Percentiles rank a stretch among this genome's conserved stretches.
These are phyloP conservation scores for Heliosperma pusillum DNA, from an alignment of 148 eudicot genomes.

Conservation along the genomic window DNA sequence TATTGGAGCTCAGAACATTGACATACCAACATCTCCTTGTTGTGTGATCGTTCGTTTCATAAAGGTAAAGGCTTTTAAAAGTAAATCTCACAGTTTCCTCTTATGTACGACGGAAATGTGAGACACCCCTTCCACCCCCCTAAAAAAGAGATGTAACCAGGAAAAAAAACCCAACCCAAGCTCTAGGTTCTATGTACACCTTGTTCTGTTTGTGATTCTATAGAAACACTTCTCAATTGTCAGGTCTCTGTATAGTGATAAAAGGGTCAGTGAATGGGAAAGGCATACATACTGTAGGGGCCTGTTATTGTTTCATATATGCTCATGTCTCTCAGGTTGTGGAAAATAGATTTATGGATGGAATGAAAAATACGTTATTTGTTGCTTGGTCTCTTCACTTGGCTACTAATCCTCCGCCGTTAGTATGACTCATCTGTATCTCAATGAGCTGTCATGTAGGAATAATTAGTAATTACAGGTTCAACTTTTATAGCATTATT, in stretches of 20 bases:
- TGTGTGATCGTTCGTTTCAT: background rate
- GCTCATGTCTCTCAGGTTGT: background rate
- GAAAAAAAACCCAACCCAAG: background rate
- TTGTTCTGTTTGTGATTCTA: background rate
- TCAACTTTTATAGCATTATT: background rate
- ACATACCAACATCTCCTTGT: background rate
- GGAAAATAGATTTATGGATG: background rate
- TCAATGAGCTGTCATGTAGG: background rate
- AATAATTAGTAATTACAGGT: background rate
- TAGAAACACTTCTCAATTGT: background rate
- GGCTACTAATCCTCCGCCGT: background rate
- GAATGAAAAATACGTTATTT: background rate
- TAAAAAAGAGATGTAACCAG: background rate
- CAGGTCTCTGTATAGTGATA: background rate
- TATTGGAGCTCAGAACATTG: background rate
- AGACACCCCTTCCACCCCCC: background rate
- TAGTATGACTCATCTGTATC: background rate
- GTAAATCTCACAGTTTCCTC: background rate
- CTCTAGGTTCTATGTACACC: background rate
- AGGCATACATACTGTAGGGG: background rate
- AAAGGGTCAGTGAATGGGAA: background rate
- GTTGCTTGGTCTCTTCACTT: background rate
- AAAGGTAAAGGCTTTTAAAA: background rate
- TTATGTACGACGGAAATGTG: background rate
- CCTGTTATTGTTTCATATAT: background rate